Conservation (phyloP, 441 rosid species). For the Raphanus hybrid region DNA sequence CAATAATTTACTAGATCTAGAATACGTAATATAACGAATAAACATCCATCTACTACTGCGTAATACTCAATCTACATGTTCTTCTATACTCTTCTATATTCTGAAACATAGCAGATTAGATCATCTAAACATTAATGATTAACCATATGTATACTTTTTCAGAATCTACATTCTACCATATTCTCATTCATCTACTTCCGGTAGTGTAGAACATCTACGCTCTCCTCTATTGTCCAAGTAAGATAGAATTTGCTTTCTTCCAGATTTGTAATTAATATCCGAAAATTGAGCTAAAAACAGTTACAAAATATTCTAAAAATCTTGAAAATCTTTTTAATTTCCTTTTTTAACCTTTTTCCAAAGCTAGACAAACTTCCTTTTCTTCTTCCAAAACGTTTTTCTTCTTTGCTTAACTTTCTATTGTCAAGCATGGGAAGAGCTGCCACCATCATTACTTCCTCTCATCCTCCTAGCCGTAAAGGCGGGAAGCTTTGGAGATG, state of each 20-base stretch:
- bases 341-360: neutral
- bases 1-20: too few relatives aligned
- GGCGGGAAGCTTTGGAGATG: too few relatives aligned
- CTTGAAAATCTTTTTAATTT: neutral
- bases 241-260: neutral
- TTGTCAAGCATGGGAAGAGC: neutral
- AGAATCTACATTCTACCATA: too few relatives aligned
- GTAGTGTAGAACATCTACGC: neutral
- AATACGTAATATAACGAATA: too few relatives aligned
- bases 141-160: too few relatives aligned
- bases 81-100: too few relatives aligned
- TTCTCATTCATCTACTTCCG: too few relatives aligned
- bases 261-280: neutral
- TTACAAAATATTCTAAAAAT: neutral
- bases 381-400: neutral
- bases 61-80: too few relatives aligned
- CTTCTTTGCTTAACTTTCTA: neutral
- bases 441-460: neutral
- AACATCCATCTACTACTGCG: too few relatives aligned
- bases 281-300: neutral
- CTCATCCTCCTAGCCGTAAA: neutral
- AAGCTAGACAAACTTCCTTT: neutral
- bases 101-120: too few relatives aligned
- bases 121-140: too few relatives aligned
- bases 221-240: neutral